These are phyloP conservation scores for Pythium brachiatum DNA, from an alignment of 352 stramenopile species.

Conservation along the genomic window DNA sequence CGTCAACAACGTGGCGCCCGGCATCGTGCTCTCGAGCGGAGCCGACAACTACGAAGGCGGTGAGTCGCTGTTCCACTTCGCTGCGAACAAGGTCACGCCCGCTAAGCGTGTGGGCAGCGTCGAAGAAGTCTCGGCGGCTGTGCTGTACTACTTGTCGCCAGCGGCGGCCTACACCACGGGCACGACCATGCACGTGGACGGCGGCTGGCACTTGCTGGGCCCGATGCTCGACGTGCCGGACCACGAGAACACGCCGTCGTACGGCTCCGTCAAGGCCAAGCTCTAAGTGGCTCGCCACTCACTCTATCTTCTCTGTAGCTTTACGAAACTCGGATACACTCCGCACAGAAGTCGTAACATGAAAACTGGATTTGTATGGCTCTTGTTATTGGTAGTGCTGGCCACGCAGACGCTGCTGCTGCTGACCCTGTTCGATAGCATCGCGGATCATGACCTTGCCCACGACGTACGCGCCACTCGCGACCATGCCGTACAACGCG, in stretches of 20 bases:
- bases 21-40: conserved; percentile 75
- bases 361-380: neutral
- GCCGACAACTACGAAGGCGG: conserved; percentile 91
- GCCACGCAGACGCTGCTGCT: conserved; percentile 42
- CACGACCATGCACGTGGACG: conserved; percentile 76
- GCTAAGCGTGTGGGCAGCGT: conserved; percentile 89
- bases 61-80: conserved; percentile 79
- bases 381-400: conserved; percentile 16
- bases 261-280: conserved; percentile 49
- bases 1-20: conserved; percentile 93
- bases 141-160: conserved; percentile 84
- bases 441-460: conserved; percentile 74
- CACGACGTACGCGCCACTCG: conserved; percentile 74
- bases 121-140: conserved; percentile 80
- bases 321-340: neutral
- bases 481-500: conserved; percentile 84
- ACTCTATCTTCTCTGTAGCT: too few species aligned
- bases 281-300: too few species aligned
- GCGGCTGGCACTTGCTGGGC: conserved; percentile 49
- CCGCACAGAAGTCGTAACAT: neutral
- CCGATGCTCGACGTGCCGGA: conserved; percentile 66
- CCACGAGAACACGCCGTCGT: conserved; percentile 64
- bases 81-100: conserved; percentile 71
- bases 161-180: conserved; percentile 86
- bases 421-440: conserved; percentile 70